These are phyloP conservation scores for Wilhelminamyces savonicus DNA, from an alignment of 805 yeast species.

Conservation along the genomic window DNA sequence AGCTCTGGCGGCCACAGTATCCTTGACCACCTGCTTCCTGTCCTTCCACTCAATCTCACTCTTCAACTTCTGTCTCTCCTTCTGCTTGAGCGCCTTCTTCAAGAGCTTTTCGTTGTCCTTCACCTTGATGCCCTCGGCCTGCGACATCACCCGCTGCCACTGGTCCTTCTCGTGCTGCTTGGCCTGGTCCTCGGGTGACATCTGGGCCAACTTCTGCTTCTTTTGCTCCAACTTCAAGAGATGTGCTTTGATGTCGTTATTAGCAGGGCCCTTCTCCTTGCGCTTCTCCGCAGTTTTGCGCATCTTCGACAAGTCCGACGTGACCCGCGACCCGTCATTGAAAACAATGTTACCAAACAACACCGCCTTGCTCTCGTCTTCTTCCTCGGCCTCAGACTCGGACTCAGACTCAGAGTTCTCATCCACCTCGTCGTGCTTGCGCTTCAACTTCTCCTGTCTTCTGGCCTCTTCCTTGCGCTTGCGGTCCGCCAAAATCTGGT, in stretches of 20 bases:
- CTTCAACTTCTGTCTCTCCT: slow-evolving; percentile 76
- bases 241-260: slow-evolving; percentile 80
- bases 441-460: slow-evolving; percentile 37
- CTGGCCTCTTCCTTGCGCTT: slow-evolving; percentile 40
- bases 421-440: slow-evolving; percentile 33
- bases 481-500: slow-evolving; percentile 67
- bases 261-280: slow-evolving; percentile 77
- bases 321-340: slow-evolving; percentile 72
- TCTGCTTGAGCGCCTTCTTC: slow-evolving; percentile 78
- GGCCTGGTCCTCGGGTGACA: slow-evolving; percentile 58
- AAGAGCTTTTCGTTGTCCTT: slow-evolving; percentile 86
- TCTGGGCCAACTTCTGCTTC: slow-evolving; percentile 51
- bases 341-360: slow-evolving; percentile 80
- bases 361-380: slow-evolving; percentile 30
- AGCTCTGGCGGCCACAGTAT: slow-evolving; percentile 64
- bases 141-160: slow-evolving; percentile 81
- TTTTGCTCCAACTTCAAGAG: slow-evolving; percentile 68
- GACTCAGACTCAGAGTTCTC: slow-evolving; percentile 23
- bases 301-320: slow-evolving; percentile 59
- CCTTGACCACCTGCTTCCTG: slow-evolving; percentile 73
- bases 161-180: slow-evolving; percentile 63
- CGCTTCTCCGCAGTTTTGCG: slow-evolving; percentile 43
- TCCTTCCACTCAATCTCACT: slow-evolving; percentile 92
- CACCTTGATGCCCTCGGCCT: slow-evolving; percentile 82
- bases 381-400: slow-evolving; percentile 23